These are phyloP conservation scores for Hanseniaspora mollemarum DNA, from an alignment of 805 yeast species.

Conservation along the genomic window DNA sequence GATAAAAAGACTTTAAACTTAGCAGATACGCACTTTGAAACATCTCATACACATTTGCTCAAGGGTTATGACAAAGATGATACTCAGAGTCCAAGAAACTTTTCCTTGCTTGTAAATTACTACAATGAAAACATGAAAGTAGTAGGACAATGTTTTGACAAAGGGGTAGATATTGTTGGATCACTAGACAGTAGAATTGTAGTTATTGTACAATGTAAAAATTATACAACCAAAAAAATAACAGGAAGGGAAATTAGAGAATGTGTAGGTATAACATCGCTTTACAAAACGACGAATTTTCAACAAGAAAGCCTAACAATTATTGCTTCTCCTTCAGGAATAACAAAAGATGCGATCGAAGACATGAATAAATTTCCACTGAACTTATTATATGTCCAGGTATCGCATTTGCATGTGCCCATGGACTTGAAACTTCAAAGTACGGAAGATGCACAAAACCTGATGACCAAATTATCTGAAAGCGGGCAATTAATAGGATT, in stretches of 20 bases:
- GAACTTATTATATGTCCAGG: constrained; percentile 27
- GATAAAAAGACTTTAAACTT: background rate
- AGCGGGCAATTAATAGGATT: constrained; percentile 5
- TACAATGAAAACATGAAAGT: constrained; percentile 20
- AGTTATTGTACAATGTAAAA: constrained; percentile 28
- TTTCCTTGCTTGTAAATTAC: background rate
- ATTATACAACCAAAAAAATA: constrained; percentile 24
- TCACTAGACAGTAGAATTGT: constrained; percentile 18
- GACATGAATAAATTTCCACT: constrained; percentile 24
- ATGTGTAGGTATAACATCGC: constrained; percentile 24
- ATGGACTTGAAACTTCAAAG: background rate
- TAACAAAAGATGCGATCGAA: constrained; percentile 26
- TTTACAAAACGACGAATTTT: constrained; percentile 11
- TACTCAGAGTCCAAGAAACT: background rate
- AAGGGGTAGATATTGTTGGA: constrained; percentile 28
- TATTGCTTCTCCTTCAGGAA: constrained; percentile 28
- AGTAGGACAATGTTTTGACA: constrained; percentile 29
- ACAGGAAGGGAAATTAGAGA: constrained; percentile 28
- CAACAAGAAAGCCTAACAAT: constrained; percentile 21
- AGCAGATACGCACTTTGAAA: background rate
- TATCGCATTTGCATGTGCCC: constrained; percentile 17
- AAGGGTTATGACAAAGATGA: background rate
- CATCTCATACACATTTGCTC: background rate
- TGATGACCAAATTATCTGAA: background rate
- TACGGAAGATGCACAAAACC: background rate